Conservation (phyloP, 768 basidiomycete species). For the Strobilomyces dryophilus region DNA sequence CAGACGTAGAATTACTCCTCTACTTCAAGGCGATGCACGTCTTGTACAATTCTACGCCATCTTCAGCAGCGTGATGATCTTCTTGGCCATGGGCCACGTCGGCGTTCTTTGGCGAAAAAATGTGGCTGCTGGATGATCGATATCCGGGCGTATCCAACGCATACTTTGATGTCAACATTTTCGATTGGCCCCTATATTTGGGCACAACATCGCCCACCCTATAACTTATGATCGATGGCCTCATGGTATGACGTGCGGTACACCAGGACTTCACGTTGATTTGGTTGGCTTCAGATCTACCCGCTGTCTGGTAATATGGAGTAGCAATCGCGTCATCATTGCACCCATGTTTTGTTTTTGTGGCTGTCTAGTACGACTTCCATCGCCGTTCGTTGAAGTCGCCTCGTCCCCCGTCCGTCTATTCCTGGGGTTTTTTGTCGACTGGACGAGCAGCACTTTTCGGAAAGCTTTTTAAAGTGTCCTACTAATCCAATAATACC, state of each 20-base stretch:
- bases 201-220: background rate
- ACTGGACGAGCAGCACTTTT: constrained; percentile 6
- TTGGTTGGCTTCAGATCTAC: background rate
- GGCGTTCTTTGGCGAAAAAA: background rate
- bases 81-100: background rate
- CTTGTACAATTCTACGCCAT: background rate
- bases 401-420: background rate
- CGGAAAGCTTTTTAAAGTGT: no score
- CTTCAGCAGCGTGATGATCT: background rate
- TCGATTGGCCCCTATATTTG: constrained; percentile 16
- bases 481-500: no score
- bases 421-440: constrained; percentile 19
- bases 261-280: background rate
- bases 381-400: no score
- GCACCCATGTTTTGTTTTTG: background rate
- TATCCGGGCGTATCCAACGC: constrained; percentile 34
- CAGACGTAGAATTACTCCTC: background rate
- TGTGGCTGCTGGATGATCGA: constrained; percentile 33
- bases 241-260: background rate
- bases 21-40: background rate
- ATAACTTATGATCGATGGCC: background rate
- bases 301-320: background rate
- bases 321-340: background rate
- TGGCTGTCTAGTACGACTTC: background rate
- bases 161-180: constrained; percentile 25